Evolutionary conservation across 164 flowering plant species (phyloP), one percentile per base, ranked within the genome.

Genomic region (Amborella trichopoda): DNA sequence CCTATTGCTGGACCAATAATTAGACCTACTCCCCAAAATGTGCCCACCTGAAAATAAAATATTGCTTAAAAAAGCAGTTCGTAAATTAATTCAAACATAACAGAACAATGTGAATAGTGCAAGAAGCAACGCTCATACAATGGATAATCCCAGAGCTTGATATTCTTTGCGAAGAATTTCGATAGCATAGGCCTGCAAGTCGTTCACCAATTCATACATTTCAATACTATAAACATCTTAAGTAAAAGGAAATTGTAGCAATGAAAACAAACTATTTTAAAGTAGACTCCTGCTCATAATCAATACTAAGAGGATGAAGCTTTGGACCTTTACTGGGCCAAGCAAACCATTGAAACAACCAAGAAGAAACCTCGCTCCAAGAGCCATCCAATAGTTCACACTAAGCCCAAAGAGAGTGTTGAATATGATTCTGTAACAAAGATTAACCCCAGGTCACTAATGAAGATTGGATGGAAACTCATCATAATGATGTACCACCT

Each of bases 1-100:
- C 83, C 87, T 23, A 80, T n/a, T 38, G 89, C 80, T 16, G 88
- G 88, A 23, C 88, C 88, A 56, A 80, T 56, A 40, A 80, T 58
- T 56, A 80, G 48, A 11, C 88, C 88, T 4, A 77, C 52, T 21
- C 81, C 83, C 81, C 81, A 71, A 26, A 77, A 46, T 18, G 82
- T 75, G 49, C 77, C 73, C 23, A 75, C 40, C 88, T 80, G 73
- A n/a, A n/a, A n/a, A n/a, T n/a, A n/a, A n/a, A n/a, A n/a, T n/a
- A n/a, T n/a, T n/a, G n/a, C n/a, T n/a, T n/a, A n/a, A n/a, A n/a
- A n/a, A n/a, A n/a, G n/a, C n/a, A n/a, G n/a, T n/a, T n/a, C n/a
- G n/a, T n/a, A n/a, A n/a, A n/a, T n/a, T n/a, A n/a, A n/a, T n/a
- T n/a, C n/a, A n/a, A n/a, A n/a, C n/a, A n/a, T n/a, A n/a, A n/a